Conservation (phyloP, 2,329 filamentous ascomycete species). For the Fusarium buxicola region DNA sequence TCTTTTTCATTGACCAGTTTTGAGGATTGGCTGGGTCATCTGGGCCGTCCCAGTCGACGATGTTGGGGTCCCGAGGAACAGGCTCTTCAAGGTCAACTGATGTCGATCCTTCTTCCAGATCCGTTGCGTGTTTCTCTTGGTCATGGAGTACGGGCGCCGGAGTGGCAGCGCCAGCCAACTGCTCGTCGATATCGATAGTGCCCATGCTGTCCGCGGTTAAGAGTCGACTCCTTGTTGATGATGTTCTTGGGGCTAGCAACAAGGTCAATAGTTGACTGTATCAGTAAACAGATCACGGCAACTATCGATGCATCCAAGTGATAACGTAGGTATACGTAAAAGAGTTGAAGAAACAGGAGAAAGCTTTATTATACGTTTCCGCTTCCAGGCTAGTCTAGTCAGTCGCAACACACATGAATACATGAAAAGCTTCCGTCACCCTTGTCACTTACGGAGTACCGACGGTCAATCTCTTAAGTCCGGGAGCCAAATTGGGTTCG, state of each 20-base stretch:
- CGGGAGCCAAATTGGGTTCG: conserved; percentile 12
- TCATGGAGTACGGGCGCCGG: conserved; percentile 6
- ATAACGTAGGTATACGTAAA: background rate
- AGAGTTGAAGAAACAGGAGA: background rate
- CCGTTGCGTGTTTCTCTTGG: conserved; percentile 20
- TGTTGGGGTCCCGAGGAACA: conserved; percentile 37
- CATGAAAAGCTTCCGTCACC: conserved; percentile 6
- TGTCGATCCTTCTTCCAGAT: conserved; percentile 39
- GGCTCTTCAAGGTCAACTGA: conserved; percentile 38
- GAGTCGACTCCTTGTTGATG: background rate
- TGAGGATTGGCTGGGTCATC: conserved; percentile 68
- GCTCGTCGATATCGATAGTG: conserved; percentile 16
- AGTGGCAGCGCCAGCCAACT: conserved; percentile 18
- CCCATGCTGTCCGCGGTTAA: conserved; percentile 22
- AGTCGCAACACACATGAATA: background rate
- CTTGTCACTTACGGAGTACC: background rate
- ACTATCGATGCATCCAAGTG: background rate
- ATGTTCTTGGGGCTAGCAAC: background rate
- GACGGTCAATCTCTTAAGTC: conserved; percentile 29
- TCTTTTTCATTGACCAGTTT: conserved; percentile 65
- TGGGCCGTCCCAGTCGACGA: conserved; percentile 70
- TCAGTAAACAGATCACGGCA: background rate
- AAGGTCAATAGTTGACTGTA: background rate
- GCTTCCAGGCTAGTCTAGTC: conserved; percentile 1
- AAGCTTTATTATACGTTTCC: conserved; percentile 3